Evolutionary conservation across 768 basidiomycete species (phyloP).

Genomic region (Kockovaella imperatae): DNA sequence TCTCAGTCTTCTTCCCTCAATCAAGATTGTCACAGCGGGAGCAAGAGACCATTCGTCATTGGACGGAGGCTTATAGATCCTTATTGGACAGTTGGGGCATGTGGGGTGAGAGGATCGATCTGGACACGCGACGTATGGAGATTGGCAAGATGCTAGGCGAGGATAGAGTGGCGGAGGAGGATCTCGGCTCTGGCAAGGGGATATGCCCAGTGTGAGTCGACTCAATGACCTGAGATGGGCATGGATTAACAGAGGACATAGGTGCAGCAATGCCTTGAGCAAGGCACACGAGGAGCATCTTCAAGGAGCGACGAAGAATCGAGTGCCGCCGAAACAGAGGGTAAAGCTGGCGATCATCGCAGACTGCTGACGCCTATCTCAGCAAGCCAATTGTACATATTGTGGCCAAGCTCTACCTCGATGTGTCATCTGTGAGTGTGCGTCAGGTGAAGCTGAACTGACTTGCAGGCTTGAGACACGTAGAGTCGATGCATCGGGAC

Average conservation of each 20-base stretch:
- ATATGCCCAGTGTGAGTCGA: slow-evolving; percentile 36
- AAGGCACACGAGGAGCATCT: slow-evolving; percentile 18
- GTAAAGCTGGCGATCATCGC: slow-evolving; percentile 7
- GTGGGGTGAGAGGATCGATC: slow-evolving; percentile 28
- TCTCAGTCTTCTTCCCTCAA: slow-evolving; percentile 24
- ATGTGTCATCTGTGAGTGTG: slow-evolving; percentile 34
- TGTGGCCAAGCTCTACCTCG: slow-evolving; percentile 28
- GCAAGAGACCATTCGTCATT: slow-evolving; percentile 18
- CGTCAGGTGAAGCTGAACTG: not conserved
- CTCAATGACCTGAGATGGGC: too few relatives aligned
- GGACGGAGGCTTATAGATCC: slow-evolving; percentile 39
- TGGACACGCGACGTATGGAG: slow-evolving; percentile 26
- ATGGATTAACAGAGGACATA: not conserved
- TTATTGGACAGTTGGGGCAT: slow-evolving; percentile 38
- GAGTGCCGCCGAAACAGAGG: slow-evolving; percentile 28
- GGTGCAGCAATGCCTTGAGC: slow-evolving; percentile 22
- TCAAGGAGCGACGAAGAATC: slow-evolving; percentile 17
- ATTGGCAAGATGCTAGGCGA: slow-evolving; percentile 16
- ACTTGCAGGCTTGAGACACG: not conserved
- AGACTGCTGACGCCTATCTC: not conserved
- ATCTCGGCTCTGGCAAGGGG: slow-evolving; percentile 6
- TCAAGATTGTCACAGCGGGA: slow-evolving; percentile 7
- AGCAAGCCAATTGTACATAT: slow-evolving; percentile 29
- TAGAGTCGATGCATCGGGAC: not conserved
- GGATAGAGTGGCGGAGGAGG: not conserved